A percentile compares a stretch with the other conserved stretches of the same genome.
Conservation (phyloP, 305 asterid species). For the Lippia alba region DNA sequence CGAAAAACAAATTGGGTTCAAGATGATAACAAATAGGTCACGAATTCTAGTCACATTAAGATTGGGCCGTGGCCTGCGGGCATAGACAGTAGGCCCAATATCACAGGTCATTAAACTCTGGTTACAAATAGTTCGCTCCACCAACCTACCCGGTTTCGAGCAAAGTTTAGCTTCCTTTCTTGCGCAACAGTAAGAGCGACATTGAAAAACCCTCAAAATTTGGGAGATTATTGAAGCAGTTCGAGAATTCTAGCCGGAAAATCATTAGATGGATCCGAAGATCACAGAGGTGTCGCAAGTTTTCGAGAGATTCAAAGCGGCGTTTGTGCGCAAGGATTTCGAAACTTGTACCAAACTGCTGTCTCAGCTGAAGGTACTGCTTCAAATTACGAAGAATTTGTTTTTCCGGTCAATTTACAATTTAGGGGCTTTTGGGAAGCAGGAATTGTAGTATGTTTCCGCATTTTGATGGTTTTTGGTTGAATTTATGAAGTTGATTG, state of each 20-base stretch:
- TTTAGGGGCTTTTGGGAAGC: not conserved
- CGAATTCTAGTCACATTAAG: too few relatives aligned
- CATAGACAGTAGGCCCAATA: not conserved
- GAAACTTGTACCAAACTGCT: conserved; percentile 67
- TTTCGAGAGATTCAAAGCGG: conserved; percentile 80
- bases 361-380: conserved; percentile 83
- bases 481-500: not conserved
- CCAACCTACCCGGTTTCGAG: not conserved
- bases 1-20: too few relatives aligned
- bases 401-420: not conserved
- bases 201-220: conserved; percentile 5
- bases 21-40: too few relatives aligned
- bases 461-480: not conserved
- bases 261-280: conserved; percentile 72
- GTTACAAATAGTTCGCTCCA: not conserved
- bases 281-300: conserved; percentile 62
- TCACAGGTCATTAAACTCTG: not conserved
- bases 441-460: not conserved
- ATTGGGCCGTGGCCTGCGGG: not conserved
- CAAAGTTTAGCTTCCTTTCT: not conserved
- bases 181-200: not conserved
- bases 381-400: not conserved
- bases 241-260: not conserved
- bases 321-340: conserved; percentile 70
- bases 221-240: not conserved